phyloP scores from a whole-genome alignment of 2,329 filamentous ascomycete genomes.

The Talaromyces atroroseus region DNA sequence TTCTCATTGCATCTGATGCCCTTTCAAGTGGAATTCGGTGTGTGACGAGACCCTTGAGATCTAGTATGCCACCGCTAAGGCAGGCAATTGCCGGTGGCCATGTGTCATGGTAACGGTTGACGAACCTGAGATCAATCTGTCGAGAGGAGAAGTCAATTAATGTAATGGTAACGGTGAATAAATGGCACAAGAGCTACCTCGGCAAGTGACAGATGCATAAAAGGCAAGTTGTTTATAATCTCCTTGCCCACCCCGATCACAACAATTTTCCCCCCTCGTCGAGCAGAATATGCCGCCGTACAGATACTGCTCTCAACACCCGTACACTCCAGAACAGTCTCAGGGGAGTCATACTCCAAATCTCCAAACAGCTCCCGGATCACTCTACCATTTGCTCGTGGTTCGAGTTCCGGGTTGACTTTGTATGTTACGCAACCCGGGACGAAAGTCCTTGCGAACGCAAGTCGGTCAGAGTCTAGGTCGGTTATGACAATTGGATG shows the following conservation, averaged over 20 bases:
- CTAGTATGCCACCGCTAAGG: conserved; percentile 54
- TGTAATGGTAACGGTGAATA: neutral
- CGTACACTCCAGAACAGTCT: conserved; percentile 60
- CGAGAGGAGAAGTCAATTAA: neutral
- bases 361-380: conserved; percentile 52
- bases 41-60: conserved; percentile 58
- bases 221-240: conserved; percentile 61
- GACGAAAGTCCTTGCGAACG: conserved; percentile 54
- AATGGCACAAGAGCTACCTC: conserved; percentile 33
- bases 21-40: conserved; percentile 59
- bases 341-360: conserved; percentile 53
- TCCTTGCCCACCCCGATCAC: conserved; percentile 60
- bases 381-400: conserved; percentile 47
- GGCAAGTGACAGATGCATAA: conserved; percentile 60
- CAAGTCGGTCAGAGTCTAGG: conserved; percentile 51
- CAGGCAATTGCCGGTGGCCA: conserved; percentile 63
- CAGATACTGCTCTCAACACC: conserved; percentile 60
- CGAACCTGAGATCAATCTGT: conserved; percentile 63
- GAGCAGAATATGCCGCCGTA: conserved; percentile 53
- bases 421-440: conserved; percentile 52
- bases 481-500: conserved; percentile 62
- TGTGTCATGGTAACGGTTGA: conserved; percentile 65
- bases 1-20: conserved; percentile 53
- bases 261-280: conserved; percentile 56
- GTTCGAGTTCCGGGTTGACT: conserved; percentile 42